These are phyloP conservation scores for Capsella bursapastoris DNA, from an alignment of 345 rosid species.

Conservation along the genomic window DNA sequence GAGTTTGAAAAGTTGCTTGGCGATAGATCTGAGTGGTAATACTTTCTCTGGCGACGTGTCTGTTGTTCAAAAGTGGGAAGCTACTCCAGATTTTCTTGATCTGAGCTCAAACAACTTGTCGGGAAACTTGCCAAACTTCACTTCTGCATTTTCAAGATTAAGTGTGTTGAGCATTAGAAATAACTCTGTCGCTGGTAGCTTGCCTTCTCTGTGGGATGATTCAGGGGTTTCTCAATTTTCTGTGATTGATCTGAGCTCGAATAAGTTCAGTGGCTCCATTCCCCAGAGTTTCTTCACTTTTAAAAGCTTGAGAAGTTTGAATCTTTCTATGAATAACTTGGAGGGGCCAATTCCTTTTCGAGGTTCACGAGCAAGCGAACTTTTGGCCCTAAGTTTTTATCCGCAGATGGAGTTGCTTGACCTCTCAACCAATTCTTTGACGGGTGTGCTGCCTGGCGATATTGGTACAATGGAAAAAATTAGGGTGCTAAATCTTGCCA, in stretches of 20 bases:
- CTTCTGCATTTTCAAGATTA: conserved; percentile 59
- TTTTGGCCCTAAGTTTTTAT: conserved; percentile 51
- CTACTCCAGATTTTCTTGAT: conserved; percentile 69
- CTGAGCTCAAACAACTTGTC: conserved; percentile 81
- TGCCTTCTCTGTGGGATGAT: conserved; percentile 64
- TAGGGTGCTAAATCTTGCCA: conserved; percentile 66
- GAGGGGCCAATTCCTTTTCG: conserved; percentile 71
- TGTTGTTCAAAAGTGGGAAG: conserved; percentile 67
- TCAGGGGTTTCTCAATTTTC: conserved; percentile 51
- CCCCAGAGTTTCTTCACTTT: conserved; percentile 68
- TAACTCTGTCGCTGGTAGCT: conserved; percentile 65
- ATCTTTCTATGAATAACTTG: conserved; percentile 80
- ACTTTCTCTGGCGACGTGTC: conserved; percentile 66
- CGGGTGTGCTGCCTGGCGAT: conserved; percentile 64
- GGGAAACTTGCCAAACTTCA: conserved; percentile 71
- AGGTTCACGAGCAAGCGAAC: conserved; percentile 62
- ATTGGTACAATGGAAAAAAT: conserved; percentile 67
- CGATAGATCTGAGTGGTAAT: conserved; percentile 79
- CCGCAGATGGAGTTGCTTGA: conserved; percentile 81
- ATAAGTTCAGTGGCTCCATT: conserved; percentile 67
- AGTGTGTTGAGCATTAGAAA: conserved; percentile 60
- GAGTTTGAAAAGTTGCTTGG: conserved; percentile 48
- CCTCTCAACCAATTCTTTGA: conserved; percentile 78
- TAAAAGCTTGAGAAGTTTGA: conserved; percentile 58
- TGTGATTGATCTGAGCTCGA: conserved; percentile 74